Evolutionary conservation across 805 yeast species (phyloP), one percentile per base, ranked within the genome.

Genomic region (Brettanomyces nanus): DNA sequence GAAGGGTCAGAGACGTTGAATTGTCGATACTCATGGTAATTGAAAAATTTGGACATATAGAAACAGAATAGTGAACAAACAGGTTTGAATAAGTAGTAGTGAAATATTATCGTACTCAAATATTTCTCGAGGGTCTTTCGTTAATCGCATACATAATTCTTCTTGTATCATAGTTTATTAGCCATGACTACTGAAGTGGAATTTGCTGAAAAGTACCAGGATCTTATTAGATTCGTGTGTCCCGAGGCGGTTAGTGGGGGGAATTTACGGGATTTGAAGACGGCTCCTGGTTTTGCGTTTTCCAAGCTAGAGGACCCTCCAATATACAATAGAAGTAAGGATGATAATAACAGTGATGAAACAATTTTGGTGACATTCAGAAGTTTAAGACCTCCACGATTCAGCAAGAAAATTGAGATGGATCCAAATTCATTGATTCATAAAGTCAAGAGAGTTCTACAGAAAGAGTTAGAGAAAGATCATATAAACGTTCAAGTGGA

Each of bases 331-430:
- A 66, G 4, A 47, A 18, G 32, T 13, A 14, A 28, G 19, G 19
- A 53, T 4, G 59, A 63, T 17, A 58, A 61, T 37, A 36, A 40
- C 36, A 49, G 47, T 23, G 21, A 33, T 2, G 43, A 28, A 10
- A 19, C 36, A 3, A 32, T 53, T n/a, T 33, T 22, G 11, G 59
- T 71, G 13, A 49, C 56, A 4, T 66, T 85, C 53, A 80, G 80
- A 56, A 80, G 89, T 22, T 71, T 85, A 38, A 76, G 78, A 48
- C 73, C 80, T 4, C 95, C 95, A 5, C 83, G 78, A 52, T 81
- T 84, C 56, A 54, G 61, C 28, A 45, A 42, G 3, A 25, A 41
- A 13, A 19, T 54, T 7, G 40, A 38, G 15, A 35, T 47, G 4
- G 34, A 48, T 35, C 38, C 62, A 51, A 26, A 44, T 52, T 4